These are phyloP conservation scores for Pelagophyceae sp. DNA, from an alignment of 352 stramenopile genomes.

Conservation along the genomic window DNA sequence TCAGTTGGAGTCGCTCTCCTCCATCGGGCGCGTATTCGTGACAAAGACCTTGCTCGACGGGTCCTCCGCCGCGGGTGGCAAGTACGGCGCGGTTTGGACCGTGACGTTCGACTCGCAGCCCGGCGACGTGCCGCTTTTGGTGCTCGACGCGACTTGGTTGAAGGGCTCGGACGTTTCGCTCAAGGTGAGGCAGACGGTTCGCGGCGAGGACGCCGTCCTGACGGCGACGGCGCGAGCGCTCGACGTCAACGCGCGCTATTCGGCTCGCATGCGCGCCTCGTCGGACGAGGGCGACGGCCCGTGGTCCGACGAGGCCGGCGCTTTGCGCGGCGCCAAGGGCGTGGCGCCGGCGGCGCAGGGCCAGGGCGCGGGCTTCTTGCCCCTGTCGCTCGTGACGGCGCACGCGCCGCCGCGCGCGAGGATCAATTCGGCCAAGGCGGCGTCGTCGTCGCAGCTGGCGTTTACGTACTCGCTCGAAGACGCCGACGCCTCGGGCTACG, in stretches of 20 bases:
- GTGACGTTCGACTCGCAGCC: conserved; percentile 27
- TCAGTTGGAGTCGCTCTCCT: conserved; percentile 45
- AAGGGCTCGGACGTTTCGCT: conserved; percentile 34
- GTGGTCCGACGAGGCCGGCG: conserved; percentile 40
- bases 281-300: conserved; percentile 67
- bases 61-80: no score
- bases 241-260: conserved; percentile 48
- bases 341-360: conserved; percentile 7
- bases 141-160: conserved; percentile 9
- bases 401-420: conserved; percentile 29
- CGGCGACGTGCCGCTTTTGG: conserved; percentile 23
- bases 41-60: background rate
- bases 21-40: conserved; percentile 45
- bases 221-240: conserved; percentile 33
- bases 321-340: conserved; percentile 1
- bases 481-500: conserved; percentile 9
- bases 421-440: conserved; percentile 24
- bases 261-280: conserved; percentile 59
- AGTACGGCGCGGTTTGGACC: conserved; percentile 14
- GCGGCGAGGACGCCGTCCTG: conserved; percentile 29
- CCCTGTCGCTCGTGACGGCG: conserved; percentile 30
- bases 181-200: conserved; percentile 33
- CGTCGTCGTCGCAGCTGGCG: conserved; percentile 39
- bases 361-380: conserved; percentile 32
- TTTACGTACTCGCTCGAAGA: conserved; percentile 16